A percentile compares a stretch with the other conserved stretches of the same genome.
These are phyloP conservation scores for Hymenoscyphus linearis DNA, from an alignment of 2,329 filamentous ascomycete genomes.

Conservation along the genomic window DNA sequence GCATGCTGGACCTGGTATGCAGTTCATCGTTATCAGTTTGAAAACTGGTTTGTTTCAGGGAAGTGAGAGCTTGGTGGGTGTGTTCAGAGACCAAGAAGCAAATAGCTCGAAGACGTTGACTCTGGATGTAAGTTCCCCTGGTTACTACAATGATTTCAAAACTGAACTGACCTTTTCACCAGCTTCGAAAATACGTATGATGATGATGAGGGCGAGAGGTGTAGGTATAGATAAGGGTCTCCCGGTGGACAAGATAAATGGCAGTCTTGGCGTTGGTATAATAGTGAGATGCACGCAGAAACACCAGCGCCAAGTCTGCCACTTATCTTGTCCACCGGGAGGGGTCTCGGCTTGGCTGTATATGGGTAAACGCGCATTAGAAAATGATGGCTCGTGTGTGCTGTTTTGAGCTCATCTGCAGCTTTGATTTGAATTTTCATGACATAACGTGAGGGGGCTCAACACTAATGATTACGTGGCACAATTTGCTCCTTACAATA, in stretches of 20 bases:
- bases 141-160: neutral
- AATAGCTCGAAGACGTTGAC: constrained; percentile 91
- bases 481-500: neutral
- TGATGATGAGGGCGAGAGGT: neutral
- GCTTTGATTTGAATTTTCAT: neutral
- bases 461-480: neutral
- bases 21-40: constrained; percentile 96
- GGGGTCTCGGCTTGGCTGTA: neutral
- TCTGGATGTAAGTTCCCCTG: constrained; percentile 71
- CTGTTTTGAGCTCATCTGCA: neutral
- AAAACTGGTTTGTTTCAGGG: constrained; percentile 96
- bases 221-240: neutral
- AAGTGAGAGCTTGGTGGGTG: constrained; percentile 90
- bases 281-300: too few relatives aligned
- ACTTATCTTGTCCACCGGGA: too few relatives aligned
- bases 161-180: neutral
- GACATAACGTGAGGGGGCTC: neutral
- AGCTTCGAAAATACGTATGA: constrained; percentile 9
- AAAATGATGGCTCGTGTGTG: neutral
- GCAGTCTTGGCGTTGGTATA: too few relatives aligned
- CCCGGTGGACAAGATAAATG: too few relatives aligned
- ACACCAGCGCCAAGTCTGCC: too few relatives aligned
- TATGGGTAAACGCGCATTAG: neutral
- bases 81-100: constrained; percentile 89
- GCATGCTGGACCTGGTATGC: constrained; percentile 93